Evolutionary conservation across 2,329 filamentous ascomycete species (phyloP).

Genomic region (Hypoxylon sp.): DNA sequence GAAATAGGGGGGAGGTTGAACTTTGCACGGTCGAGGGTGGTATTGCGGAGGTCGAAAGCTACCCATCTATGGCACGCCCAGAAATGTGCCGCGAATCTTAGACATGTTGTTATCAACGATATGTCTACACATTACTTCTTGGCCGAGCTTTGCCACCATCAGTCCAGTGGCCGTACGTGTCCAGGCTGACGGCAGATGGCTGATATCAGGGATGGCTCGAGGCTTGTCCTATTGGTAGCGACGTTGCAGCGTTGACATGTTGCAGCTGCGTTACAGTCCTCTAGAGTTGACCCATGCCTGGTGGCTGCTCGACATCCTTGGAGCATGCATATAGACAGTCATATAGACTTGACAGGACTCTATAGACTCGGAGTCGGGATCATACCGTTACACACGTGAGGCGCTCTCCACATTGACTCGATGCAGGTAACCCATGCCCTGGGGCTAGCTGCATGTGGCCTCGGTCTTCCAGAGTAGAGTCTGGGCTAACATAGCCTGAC

Average conservation of each 20-base stretch:
- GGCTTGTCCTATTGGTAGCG: conserved; percentile 17
- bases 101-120: neutral
- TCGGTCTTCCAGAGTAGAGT: conserved; percentile 11
- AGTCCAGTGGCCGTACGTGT: conserved; percentile 15
- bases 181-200: conserved; percentile 43
- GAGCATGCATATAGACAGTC: neutral
- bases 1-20: neutral
- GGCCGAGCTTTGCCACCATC: conserved; percentile 20
- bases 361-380: conserved; percentile 26
- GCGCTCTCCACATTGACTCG: conserved; percentile 16
- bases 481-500: conserved; percentile 14
- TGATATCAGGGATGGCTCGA: conserved; percentile 21
- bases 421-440: conserved; percentile 27
- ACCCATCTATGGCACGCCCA: neutral
- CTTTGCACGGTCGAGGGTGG: neutral
- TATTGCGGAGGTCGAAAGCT: neutral
- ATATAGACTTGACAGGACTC: conserved; percentile 1
- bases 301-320: conserved; percentile 1
- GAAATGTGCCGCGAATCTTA: conserved; percentile 1
- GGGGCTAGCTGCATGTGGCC: conserved; percentile 31
- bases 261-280: conserved; percentile 10
- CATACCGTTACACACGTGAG: conserved; percentile 16
- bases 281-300: conserved; percentile 5
- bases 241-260: conserved; percentile 27
- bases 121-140: conserved; percentile 6